Evolutionary conservation across 139 green algal genomes (phyloP).

Genomic region (Chlorella vulgaris): DNA sequence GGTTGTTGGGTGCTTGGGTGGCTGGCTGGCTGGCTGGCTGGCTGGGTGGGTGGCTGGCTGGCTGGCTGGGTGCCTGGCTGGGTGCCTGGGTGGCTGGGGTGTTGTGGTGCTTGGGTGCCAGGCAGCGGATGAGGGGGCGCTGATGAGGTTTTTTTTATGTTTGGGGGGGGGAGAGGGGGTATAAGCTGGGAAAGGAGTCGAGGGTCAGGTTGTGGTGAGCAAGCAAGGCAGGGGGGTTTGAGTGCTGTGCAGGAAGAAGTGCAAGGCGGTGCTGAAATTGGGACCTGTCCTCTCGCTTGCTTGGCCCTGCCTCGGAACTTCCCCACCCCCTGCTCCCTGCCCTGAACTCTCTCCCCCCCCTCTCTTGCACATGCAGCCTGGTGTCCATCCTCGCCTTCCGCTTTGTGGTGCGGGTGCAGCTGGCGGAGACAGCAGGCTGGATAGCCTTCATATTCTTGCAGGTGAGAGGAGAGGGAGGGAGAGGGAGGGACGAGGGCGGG

Average conservation of each 20-base stretch:
- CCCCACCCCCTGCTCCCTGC: not conserved
- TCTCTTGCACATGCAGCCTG: constrained; percentile 28
- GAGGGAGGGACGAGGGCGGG: no score
- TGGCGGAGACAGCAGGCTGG: constrained; percentile 72
- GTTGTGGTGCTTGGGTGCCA: not conserved
- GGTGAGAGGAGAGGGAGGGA: constrained; percentile 12
- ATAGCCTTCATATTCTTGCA: constrained; percentile 74
- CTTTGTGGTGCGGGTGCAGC: constrained; percentile 55
- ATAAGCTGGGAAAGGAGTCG: no score
- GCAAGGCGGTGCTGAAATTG: no score
- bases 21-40: not conserved
- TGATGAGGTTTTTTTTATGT: no score
- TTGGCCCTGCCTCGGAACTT: not conserved
- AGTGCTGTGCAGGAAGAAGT: no score
- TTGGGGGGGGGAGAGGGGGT: no score
- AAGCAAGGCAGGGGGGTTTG: no score
- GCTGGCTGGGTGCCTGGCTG: not conserved
- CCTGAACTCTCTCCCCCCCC: not conserved
- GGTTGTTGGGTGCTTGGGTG: not conserved
- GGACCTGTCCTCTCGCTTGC: no score
- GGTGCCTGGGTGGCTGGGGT: not conserved
- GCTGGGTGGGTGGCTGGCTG: not conserved
- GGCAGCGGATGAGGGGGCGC: no score
- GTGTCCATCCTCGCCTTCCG: constrained; percentile 68
- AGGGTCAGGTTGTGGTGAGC: no score